Percentiles rank a stretch among this genome's conserved stretches.
Conservation (phyloP, 176 grass and related monocot species). For the Leersia perrieri region DNA sequence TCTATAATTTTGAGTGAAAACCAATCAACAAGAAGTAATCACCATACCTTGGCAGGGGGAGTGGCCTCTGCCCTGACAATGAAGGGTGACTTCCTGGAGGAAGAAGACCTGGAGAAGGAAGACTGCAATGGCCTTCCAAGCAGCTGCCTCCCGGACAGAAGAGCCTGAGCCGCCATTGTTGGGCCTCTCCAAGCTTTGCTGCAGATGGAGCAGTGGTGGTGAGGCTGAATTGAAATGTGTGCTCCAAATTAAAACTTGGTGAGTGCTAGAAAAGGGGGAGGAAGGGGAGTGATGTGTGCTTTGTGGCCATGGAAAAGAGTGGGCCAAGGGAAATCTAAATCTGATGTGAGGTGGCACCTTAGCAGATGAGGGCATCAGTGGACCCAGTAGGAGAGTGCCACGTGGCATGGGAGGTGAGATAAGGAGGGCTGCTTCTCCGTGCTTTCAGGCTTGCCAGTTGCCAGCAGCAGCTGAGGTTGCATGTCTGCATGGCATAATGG, state of each 20-base stretch:
- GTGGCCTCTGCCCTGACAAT: constrained; percentile 73
- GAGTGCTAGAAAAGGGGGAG: constrained; percentile 27
- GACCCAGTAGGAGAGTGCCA: constrained; percentile 54
- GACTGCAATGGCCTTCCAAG: constrained; percentile 62
- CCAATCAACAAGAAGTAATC: not conserved
- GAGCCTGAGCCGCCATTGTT: constrained; percentile 71
- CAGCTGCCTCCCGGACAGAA: constrained; percentile 84
- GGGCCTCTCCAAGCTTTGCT: not conserved
- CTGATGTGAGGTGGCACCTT: constrained; percentile 29
- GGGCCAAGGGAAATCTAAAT: constrained; percentile 68
- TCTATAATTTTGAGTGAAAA: not conserved
- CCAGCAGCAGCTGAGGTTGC: not conserved
- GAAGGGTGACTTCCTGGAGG: constrained; percentile 59
- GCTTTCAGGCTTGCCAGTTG: not conserved
- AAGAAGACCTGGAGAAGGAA: constrained; percentile 45
- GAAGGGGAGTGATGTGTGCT: too few species aligned
- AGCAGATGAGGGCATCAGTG: constrained; percentile 62
- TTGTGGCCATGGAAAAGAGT: constrained; percentile 5
- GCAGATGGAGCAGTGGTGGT: not conserved
- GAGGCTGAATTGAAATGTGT: constrained; percentile 26
- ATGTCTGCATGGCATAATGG: not conserved
- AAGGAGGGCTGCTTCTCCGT: constrained; percentile 13
- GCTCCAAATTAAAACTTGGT: constrained; percentile 24
- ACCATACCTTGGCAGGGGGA: constrained; percentile 75
- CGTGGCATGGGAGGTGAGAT: constrained; percentile 50